phyloP scores from a whole-genome alignment of 305 asterid genomes.

The Rubia tinctorum region DNA sequence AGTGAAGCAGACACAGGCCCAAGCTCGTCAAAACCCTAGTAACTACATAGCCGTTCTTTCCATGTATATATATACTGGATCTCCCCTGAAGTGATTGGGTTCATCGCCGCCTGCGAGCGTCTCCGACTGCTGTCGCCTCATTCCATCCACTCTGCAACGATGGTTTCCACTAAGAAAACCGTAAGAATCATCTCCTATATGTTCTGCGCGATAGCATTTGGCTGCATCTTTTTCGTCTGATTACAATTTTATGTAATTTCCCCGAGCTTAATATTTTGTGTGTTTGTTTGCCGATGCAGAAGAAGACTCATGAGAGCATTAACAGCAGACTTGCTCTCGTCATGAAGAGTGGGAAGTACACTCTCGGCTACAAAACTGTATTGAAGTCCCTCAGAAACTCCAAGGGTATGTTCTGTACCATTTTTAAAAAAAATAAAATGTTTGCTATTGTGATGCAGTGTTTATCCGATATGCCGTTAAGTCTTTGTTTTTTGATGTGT shows the following conservation, averaged over 20 bases:
- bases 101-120: constrained; percentile 3
- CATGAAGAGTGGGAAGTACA: constrained; percentile 81
- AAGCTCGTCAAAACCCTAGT: constrained; percentile 8
- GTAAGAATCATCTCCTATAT: constrained; percentile 22
- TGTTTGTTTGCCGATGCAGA: constrained; percentile 29
- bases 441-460: too few relatives aligned
- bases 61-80: not conserved
- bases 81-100: not conserved
- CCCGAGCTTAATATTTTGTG: not conserved
- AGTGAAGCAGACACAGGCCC: not conserved
- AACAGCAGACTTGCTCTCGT: too few relatives aligned
- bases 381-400: constrained; percentile 76
- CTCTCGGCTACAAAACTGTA: constrained; percentile 83
- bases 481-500: not conserved
- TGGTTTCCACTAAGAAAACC: constrained; percentile 59
- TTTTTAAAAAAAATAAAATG: too few relatives aligned
- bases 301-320: constrained; percentile 86
- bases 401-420: constrained; percentile 38
- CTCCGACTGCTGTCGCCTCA: not conserved
- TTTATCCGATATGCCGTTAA: not conserved
- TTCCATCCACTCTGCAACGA: constrained; percentile 27
- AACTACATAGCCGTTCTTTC: not conserved
- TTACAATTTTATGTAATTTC: not conserved
- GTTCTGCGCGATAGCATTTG: not conserved
- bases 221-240: not conserved